Conservation (phyloP, 2,329 filamentous ascomycete genomes). For the Chalara sp. region DNA sequence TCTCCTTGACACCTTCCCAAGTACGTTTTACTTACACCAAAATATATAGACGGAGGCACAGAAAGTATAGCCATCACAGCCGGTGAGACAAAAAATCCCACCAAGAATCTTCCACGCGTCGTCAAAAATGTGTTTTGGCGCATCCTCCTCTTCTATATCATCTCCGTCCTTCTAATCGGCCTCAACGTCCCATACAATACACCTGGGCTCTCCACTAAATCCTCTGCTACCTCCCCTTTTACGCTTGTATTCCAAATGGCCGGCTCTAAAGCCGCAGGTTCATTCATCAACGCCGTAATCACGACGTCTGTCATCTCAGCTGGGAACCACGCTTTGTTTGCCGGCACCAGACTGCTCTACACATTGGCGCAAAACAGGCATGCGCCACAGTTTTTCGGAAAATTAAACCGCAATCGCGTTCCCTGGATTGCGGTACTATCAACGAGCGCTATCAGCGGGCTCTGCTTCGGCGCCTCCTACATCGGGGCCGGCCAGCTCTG, state of each 20-base stretch:
- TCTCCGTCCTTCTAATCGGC: conserved; percentile 47
- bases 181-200: conserved; percentile 53
- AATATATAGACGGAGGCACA: conserved; percentile 42
- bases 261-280: conserved; percentile 46
- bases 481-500: conserved; percentile 59
- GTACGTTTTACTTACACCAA: not conserved
- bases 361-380: conserved; percentile 46
- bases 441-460: conserved; percentile 45
- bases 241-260: conserved; percentile 56
- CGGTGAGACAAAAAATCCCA: conserved; percentile 57
- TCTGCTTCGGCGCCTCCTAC: conserved; percentile 59
- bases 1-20: not conserved
- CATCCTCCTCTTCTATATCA: conserved; percentile 37
- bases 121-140: conserved; percentile 62
- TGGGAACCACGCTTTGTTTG: conserved; percentile 52
- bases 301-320: conserved; percentile 52
- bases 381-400: conserved; percentile 48
- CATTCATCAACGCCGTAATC: conserved; percentile 55
- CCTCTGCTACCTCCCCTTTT: conserved; percentile 43
- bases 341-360: conserved; percentile 50
- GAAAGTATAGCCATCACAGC: conserved; percentile 61
- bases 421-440: conserved; percentile 48
- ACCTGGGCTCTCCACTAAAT: conserved; percentile 34
- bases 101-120: conserved; percentile 52
- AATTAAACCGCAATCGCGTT: conserved; percentile 41